These are phyloP conservation scores for Botrytis sinoallii DNA, from an alignment of 2,329 filamentous ascomycete genomes.

Conservation along the genomic window DNA sequence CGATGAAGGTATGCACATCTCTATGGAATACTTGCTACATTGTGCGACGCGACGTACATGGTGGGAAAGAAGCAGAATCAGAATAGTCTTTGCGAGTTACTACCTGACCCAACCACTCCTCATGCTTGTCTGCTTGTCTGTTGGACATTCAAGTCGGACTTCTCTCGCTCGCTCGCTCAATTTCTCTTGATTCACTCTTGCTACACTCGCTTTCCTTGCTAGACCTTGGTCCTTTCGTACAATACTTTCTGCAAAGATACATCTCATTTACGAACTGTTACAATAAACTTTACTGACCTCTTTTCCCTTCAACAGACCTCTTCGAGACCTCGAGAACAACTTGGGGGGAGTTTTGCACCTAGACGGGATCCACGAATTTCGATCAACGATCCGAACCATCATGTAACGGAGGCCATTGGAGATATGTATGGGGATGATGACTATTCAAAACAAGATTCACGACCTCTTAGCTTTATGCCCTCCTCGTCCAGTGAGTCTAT, in stretches of 20 bases:
- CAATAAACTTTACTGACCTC: slow-evolving; percentile 28
- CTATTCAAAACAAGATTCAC: slow-evolving; percentile 50
- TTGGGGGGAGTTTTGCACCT: slow-evolving; percentile 38
- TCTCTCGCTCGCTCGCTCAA: background rate
- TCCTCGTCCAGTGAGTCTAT: slow-evolving; percentile 45
- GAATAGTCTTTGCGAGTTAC: background rate
- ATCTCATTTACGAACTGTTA: background rate
- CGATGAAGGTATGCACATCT: slow-evolving; percentile 37
- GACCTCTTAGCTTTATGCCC: slow-evolving; percentile 56
- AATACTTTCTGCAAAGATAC: background rate
- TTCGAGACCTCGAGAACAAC: slow-evolving; percentile 38
- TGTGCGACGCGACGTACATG: slow-evolving; percentile 2
- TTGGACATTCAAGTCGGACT: background rate
- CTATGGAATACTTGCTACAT: background rate
- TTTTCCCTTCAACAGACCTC: slow-evolving; percentile 34
- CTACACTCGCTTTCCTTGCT: background rate
- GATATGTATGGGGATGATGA: slow-evolving; percentile 66
- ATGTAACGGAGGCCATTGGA: slow-evolving; percentile 73
- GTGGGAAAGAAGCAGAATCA: slow-evolving; percentile 4
- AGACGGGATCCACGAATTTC: slow-evolving; percentile 38
- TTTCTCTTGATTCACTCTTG: slow-evolving; percentile 4
- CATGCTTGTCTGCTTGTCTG: slow-evolving; percentile 1
- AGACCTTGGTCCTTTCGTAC: background rate
- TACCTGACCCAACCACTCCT: background rate
- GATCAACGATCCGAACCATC: slow-evolving; percentile 68